Evolutionary conservation across 305 asterid genomes (phyloP).

Genomic region (Fraxinus nigra): DNA sequence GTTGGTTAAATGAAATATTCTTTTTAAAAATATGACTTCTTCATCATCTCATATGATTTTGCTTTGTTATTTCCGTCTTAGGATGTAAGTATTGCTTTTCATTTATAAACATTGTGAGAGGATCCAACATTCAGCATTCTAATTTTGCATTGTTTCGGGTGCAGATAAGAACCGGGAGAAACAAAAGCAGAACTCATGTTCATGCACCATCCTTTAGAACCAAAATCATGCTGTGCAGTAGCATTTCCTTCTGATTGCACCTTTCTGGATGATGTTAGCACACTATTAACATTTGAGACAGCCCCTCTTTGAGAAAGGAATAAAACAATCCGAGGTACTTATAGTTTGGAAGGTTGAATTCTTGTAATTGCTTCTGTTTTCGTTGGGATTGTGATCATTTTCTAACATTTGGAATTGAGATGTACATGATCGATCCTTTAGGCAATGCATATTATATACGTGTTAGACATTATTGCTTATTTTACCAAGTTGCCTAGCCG

Average conservation of each 20-base stretch:
- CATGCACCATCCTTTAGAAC: constrained; percentile 14
- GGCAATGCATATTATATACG: neutral
- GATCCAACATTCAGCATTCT: neutral
- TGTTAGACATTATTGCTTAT: neutral
- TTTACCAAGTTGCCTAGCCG: neutral
- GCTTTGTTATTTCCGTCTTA: neutral
- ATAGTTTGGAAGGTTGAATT: neutral
- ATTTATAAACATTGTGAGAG: neutral
- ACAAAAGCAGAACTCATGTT: constrained; percentile 9
- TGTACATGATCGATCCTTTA: neutral
- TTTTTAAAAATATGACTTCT: neutral
- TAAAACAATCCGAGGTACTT: neutral
- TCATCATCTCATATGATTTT: neutral
- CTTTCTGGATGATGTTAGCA: neutral
- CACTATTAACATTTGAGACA: neutral
- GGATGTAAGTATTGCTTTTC: neutral
- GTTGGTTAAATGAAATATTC: neutral
- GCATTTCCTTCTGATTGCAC: neutral
- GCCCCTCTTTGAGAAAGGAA: neutral
- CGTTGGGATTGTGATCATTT: neutral
- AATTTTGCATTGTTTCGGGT: neutral
- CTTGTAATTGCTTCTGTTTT: neutral
- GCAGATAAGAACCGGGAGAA: constrained; percentile 11
- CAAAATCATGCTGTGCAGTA: neutral
- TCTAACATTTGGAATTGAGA: neutral